phyloP scores from a whole-genome alignment of 768 basidiomycete genomes.

The Russula sp. region DNA sequence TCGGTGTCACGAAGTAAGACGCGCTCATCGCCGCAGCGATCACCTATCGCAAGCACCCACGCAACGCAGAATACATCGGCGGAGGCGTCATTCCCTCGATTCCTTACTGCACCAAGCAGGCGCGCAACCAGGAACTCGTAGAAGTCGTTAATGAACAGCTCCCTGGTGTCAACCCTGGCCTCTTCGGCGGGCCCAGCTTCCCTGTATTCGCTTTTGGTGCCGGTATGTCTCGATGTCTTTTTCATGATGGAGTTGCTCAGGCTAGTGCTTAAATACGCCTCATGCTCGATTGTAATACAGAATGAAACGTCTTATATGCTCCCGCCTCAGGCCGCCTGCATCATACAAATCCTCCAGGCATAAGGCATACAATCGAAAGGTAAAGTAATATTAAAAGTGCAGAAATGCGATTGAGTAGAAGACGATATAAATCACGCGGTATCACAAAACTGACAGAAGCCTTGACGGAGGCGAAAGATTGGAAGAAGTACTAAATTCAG shows the following conservation, averaged over 20 bases:
- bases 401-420: too few species aligned
- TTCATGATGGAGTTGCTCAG: neutral
- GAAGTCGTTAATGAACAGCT: conserved; percentile 51
- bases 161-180: conserved; percentile 48
- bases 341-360: too few species aligned
- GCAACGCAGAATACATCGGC: conserved; percentile 44
- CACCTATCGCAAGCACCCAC: conserved; percentile 43
- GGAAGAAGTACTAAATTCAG: too few species aligned
- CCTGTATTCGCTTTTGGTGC: conserved; percentile 48
- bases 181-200: conserved; percentile 50
- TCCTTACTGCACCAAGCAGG: conserved; percentile 54
- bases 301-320: conserved; percentile 13
- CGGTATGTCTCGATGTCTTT: conserved; percentile 36
- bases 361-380: too few species aligned
- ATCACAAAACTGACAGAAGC: too few species aligned
- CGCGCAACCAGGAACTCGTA: conserved; percentile 48
- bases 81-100: conserved; percentile 45
- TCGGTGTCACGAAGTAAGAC: conserved; percentile 41
- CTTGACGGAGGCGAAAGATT: conserved; percentile 22
- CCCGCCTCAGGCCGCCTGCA: too few species aligned
- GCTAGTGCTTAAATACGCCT: neutral
- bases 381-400: too few species aligned
- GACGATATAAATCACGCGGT: too few species aligned
- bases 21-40: conserved; percentile 45
- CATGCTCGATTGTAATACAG: conserved; percentile 15